Conservation (phyloP, 176 grass and related monocot genomes). For the Carex cristatella region DNA sequence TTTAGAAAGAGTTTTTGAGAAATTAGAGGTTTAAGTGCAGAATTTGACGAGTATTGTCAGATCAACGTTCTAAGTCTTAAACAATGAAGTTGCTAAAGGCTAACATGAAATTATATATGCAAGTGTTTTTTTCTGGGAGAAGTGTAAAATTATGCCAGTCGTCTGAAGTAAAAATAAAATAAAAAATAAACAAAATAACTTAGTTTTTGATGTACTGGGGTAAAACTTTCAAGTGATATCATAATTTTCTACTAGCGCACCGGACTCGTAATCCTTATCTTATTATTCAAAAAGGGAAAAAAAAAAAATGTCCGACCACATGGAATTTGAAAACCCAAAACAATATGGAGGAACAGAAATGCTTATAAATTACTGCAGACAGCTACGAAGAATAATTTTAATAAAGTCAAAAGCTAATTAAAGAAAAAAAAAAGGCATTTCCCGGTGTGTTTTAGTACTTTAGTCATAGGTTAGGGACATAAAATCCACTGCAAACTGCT, state of each 20-base stretch:
- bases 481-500: not conserved
- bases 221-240: no score
- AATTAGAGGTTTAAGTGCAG: not conserved
- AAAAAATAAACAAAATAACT: no score
- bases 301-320: not conserved
- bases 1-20: not conserved
- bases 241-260: no score
- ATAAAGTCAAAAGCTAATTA: conserved; percentile 13
- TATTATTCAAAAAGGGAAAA: not conserved
- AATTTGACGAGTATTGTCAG: not conserved
- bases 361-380: not conserved
- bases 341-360: not conserved
- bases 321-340: no score
- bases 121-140: no score
- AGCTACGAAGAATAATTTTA: conserved; percentile 22
- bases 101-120: no score
- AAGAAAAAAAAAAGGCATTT: not conserved
- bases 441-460: not conserved
- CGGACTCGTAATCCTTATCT: not conserved
- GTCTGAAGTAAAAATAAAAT: no score
- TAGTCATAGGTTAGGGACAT: not conserved
- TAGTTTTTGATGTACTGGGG: no score
- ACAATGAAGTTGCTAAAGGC: not conserved
- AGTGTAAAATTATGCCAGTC: no score
- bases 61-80: not conserved